Base-by-base conservation (phyloP, 2,329 filamentous ascomycete species). In the Xylaria sp. region DNA sequence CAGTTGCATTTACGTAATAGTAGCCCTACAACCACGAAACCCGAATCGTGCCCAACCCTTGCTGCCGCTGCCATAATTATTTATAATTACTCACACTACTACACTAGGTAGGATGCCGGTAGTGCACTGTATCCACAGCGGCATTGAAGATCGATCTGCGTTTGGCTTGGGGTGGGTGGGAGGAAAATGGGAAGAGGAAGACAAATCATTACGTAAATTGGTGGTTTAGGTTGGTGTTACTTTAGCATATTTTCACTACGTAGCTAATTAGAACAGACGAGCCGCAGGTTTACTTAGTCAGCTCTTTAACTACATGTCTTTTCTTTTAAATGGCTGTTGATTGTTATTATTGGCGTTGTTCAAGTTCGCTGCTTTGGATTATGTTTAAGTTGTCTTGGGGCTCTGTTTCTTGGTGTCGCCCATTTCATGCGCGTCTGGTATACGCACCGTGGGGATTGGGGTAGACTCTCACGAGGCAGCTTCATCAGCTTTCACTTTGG, bases 151-250 rank as follows among this genome's bases (percentile, higher is more conserved):
- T 57, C 34, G 13, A 37, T 37, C 34, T 37, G 28, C 3, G 28
- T 28, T 28, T 28, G 52, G n/a, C 39, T 56, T 25, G 20, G 37
- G 52, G 31, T 63, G 37, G 46, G 23, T 13, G 13, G 6, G 28
- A 15, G 5, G 20, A 4, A 34, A 25, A 34, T 23, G 18, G 13
- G 2, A 31, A 15, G 5, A 15, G 8, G 28, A 50, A 63, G 55
- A 56, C 48, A 63, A 61, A 57, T 15, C 23, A 57, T 69, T 69
- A 69, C 67, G 67, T 69, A 69, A 69, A 69, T 66, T 13, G 12
- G 31, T 18, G 44, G 52, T 57, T 66, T 37, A 12, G 15, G 2
- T 34, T 41, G 63, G 63, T 48, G 52, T 55, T 58, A 13, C 39
- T 62, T 65, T 65, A 65, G 55, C 39, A 51, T 44, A 51, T 25